phyloP scores from a whole-genome alignment of 495 filamentous ascomycete genomes.

The Penicillium lividum region DNA sequence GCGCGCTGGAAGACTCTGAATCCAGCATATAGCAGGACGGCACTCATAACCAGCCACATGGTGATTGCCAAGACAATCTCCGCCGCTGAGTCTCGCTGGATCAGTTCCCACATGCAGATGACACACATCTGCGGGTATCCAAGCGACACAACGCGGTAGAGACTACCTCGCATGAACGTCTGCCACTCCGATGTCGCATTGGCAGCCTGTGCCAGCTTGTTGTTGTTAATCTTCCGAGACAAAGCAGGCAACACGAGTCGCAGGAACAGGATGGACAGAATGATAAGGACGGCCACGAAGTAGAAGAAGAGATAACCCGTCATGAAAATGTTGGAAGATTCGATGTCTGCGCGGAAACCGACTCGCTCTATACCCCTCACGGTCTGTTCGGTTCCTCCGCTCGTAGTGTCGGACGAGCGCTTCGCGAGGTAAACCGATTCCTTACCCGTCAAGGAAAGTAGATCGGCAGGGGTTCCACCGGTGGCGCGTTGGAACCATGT shows the following conservation, averaged over 20 bases:
- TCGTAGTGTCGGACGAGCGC: conserved; percentile 50
- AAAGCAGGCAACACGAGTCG: conserved; percentile 73
- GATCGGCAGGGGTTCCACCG: conserved; percentile 77
- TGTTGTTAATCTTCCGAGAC: conserved; percentile 70
- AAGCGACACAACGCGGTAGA: conserved; percentile 86
- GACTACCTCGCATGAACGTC: conserved; percentile 81
- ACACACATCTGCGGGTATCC: conserved; percentile 91
- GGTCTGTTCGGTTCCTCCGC: conserved; percentile 58
- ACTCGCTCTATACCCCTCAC: conserved; percentile 88
- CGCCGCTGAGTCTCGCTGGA: conserved; percentile 76
- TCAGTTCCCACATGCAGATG: conserved; percentile 93
- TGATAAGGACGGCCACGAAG: conserved; percentile 73
- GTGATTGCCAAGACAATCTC: conserved; percentile 86
- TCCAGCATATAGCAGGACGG: conserved; percentile 76
- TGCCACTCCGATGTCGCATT: conserved; percentile 90
- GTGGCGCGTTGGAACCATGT: conserved; percentile 97
- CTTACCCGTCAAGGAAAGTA: conserved; percentile 69
- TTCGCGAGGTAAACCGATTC: conserved; percentile 86
- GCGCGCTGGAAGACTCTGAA: conserved; percentile 88
- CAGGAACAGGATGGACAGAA: conserved; percentile 69
- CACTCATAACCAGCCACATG: conserved; percentile 82
- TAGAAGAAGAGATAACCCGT: conserved; percentile 89
- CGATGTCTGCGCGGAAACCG: conserved; percentile 79
- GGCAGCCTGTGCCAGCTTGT: conserved; percentile 62
- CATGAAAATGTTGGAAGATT: conserved; percentile 89